Evolutionary conservation across 1,284 basidiomycete genomes (phyloP).

Genomic region (Ustilago sp.): DNA sequence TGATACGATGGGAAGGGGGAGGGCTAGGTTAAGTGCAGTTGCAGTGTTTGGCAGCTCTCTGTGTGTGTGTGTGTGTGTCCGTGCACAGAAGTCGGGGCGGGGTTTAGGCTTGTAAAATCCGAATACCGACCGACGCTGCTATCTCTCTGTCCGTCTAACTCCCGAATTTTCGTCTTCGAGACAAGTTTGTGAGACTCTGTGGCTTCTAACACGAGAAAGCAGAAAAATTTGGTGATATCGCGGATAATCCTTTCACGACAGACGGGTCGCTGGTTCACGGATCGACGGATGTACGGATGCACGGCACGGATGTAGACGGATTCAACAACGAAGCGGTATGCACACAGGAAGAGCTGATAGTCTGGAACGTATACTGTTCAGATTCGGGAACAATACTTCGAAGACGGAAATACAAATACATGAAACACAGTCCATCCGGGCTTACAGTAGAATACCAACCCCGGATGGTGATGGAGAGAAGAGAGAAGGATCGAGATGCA

Average conservation of each 20-base stretch:
- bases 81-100: background rate
- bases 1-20: background rate
- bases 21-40: too few species aligned
- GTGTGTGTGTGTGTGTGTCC: too few species aligned
- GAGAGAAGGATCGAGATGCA: background rate
- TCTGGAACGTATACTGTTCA: too few species aligned
- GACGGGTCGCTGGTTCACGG: too few species aligned
- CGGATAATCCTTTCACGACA: background rate
- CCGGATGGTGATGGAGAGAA: too few species aligned
- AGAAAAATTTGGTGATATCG: background rate
- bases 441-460: background rate
- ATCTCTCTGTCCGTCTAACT: too few species aligned
- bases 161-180: background rate
- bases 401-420: slow-evolving; percentile 9
- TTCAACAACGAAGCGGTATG: too few species aligned
- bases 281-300: too few species aligned
- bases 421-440: background rate
- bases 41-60: background rate
- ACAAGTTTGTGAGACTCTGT: background rate
- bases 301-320: too few species aligned
- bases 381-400: too few species aligned
- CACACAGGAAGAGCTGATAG: too few species aligned
- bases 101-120: background rate
- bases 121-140: background rate
- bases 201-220: background rate